Evolutionary conservation across 176 grass and related monocot genomes (phyloP), one percentile per base, ranked within the genome.

Genomic region (Aegilops sharonensis): DNA sequence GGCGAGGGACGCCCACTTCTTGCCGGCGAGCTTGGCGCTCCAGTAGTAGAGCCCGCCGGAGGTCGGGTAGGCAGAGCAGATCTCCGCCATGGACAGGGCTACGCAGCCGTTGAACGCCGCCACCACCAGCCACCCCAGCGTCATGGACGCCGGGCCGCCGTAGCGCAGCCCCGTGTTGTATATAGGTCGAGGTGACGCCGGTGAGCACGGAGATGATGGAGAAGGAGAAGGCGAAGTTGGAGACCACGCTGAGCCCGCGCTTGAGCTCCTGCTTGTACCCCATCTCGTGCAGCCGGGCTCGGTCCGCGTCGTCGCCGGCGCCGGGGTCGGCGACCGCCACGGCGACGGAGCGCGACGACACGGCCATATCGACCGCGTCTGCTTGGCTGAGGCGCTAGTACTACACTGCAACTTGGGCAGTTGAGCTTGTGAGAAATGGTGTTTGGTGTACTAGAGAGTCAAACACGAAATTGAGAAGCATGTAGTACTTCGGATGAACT

Each of bases 21-120:
- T 77, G 71, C 92, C 94, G 80, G 92, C 88, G 40, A 97, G 89
- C 88, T 83, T 94, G 17, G 94, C 92, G 62, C 94, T 97, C 94
- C 94, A 97, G 77, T 92, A 97, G 86, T 97, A 97, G 4, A 97
- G 84, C 1, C 94, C 94, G 17, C 92, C 94, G 9, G 94, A 92
- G 37, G 94, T 94, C 37, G 92, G 94, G 82, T 91, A 97, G 0
- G 94, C 87, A 0, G 94, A 97, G 92, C 94, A 97, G 61, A 97
- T 94, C 86, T 97, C 94, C 0, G 90, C 94, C 94, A 97, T 94
- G 42, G 94, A 94, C 30, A 97, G 63, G 0, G 89, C 92, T 0
- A 97, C 68, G 18, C 85, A 89, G 42, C 57, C 70, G 36, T 89
- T 92, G 81, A 97, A 94, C 1, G 8, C 0, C 1, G 82, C 76